Evolutionary conservation across 495 filamentous ascomycete genomes (phyloP).

Genomic region (Podospora conica): DNA sequence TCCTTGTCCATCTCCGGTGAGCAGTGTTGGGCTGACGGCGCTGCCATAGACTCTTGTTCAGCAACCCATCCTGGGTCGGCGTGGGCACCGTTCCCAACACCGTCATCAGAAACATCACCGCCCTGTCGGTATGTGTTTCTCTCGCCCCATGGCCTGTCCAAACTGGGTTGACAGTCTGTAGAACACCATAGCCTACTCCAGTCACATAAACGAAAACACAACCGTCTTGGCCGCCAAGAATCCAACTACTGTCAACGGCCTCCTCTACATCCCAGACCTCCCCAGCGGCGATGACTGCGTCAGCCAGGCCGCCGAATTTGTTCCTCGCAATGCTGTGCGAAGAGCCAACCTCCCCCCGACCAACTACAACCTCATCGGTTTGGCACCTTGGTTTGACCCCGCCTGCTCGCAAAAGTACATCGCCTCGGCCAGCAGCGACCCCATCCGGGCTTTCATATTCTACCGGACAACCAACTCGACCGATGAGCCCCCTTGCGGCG

Average conservation of each 20-base stretch:
- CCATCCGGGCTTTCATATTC: slow-evolving; percentile 64
- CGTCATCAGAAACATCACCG: slow-evolving; percentile 44
- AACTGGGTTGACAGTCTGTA: slow-evolving; percentile 22
- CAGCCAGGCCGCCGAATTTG: slow-evolving; percentile 46
- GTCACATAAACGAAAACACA: slow-evolving; percentile 53
- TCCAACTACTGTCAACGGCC: slow-evolving; percentile 49
- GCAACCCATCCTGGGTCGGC: slow-evolving; percentile 39
- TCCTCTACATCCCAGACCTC: slow-evolving; percentile 78
- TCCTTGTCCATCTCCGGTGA: not conserved
- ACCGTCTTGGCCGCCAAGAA: slow-evolving; percentile 64
- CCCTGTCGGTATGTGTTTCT: slow-evolving; percentile 36
- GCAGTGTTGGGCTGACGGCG: not conserved
- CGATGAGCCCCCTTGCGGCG: slow-evolving; percentile 52
- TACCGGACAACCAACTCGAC: slow-evolving; percentile 58
- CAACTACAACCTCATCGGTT: slow-evolving; percentile 58
- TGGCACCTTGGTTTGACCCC: slow-evolving; percentile 81
- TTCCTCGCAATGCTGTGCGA: slow-evolving; percentile 72
- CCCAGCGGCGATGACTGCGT: slow-evolving; percentile 50
- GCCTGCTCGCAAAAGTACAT: slow-evolving; percentile 67
- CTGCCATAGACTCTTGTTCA: slow-evolving; percentile 40
- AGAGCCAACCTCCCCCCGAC: slow-evolving; percentile 61
- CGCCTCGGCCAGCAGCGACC: slow-evolving; percentile 49
- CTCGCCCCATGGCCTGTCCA: not conserved
- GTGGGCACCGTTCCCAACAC: slow-evolving; percentile 39
- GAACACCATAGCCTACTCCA: slow-evolving; percentile 60